Evolutionary conservation across 2,329 filamentous ascomycete species (phyloP), one percentile per base, ranked within the genome.

Genomic region (Fusarium verrucosum): DNA sequence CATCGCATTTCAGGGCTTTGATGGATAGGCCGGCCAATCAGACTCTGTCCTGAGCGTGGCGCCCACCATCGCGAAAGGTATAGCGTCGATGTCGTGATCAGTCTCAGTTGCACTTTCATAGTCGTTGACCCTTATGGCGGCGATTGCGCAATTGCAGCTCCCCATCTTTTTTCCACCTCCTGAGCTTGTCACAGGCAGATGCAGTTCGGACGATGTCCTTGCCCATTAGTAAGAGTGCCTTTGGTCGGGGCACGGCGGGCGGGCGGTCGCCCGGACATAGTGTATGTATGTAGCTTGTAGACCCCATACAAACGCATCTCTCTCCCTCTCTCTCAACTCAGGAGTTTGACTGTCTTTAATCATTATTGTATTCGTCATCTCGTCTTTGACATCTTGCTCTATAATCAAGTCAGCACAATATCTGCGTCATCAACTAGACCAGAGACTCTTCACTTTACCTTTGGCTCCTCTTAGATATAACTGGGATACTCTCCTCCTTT

Each of bases 1-100:
- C 58, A 47, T 63, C 56, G 58, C 65, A 68, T 42, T 65, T 62
- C 66, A 61, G 66, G 61, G 59, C 60, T 53, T 56, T 49, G 50
- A 32, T 46, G 46, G 38, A 42, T 40, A 51, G 57, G 44, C 77
- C 78, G 57, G 44, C 77, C 78, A 81, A 79, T 80, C 74, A 78
- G 60, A 46, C 55, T 53, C 47, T 65, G 63, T 52, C 54, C 32
- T 52, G 58, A 56, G 28, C 58, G 53, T 56, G 60, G 65, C 57
- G 58, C 46, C 55, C 62, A 71, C 68, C 74, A 77, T 80, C 78
- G 78, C 79, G 79, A 81, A 79, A 79, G 80, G 75, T 62, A 77
- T 82, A 81, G 80, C 80, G 80, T 77, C 76, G 80, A 82, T 82
- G 81, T 82, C 80, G 81, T 82, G 80, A 82, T 82, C 77, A 74